phyloP scores from a whole-genome alignment of 306 rosid species.

The Acacia melanoxylon region DNA sequence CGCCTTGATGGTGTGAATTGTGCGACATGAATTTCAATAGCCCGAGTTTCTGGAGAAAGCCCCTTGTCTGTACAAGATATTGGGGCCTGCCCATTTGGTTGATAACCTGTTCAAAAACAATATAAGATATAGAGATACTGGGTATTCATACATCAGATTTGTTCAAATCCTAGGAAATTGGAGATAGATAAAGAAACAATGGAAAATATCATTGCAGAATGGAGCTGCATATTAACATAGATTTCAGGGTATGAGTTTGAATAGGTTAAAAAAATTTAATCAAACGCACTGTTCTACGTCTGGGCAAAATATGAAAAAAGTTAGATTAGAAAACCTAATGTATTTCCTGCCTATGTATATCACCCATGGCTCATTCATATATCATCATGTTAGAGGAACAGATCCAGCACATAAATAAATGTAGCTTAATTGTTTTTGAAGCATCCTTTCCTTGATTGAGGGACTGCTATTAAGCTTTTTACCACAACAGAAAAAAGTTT shows the following conservation, averaged over 20 bases:
- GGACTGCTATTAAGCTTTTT: neutral
- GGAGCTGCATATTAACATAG: no score
- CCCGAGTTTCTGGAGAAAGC: conserved; percentile 16
- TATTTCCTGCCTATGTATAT: neutral
- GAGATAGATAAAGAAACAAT: no score
- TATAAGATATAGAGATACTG: neutral
- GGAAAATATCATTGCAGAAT: no score
- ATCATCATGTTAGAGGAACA: neutral
- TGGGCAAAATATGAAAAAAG: no score
- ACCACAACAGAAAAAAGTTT: neutral
- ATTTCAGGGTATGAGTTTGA: no score
- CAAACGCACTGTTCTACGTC: no score
- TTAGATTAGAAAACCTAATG: neutral
- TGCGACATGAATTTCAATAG: conserved; percentile 32
- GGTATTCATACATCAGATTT: neutral
- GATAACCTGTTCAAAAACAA: conserved; percentile 41
- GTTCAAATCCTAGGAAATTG: neutral
- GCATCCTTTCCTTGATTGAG: neutral
- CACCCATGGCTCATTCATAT: neutral
- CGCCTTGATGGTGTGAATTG: conserved; percentile 55
- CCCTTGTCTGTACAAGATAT: conserved; percentile 57
- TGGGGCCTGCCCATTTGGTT: conserved; percentile 28
- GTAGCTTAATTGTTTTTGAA: no score
- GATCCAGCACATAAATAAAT: no score
- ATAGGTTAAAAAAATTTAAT: no score